phyloP scores from a whole-genome alignment of 306 rosid species.

The Leucaena leucocephala region DNA sequence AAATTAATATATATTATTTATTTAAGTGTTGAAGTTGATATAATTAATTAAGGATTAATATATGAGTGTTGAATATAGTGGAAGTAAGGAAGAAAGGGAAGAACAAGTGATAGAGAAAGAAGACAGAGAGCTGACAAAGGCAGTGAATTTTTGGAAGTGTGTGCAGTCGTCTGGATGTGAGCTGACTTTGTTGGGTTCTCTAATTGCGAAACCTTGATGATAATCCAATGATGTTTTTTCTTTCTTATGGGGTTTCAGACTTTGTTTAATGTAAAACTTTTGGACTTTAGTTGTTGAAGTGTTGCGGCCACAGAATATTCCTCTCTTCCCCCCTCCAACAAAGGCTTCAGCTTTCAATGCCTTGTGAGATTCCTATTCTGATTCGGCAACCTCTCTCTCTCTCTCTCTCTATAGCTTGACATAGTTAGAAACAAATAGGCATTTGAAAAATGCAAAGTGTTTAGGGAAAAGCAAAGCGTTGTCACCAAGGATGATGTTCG shows the following conservation, averaged over 20 bases:
- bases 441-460: slow-evolving; percentile 42
- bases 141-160: slow-evolving; percentile 92
- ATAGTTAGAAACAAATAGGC: slow-evolving; percentile 32
- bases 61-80: too few species aligned
- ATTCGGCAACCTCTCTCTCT: slow-evolving; percentile 29
- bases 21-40: background rate
- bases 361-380: slow-evolving; percentile 61
- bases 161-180: slow-evolving; percentile 82
- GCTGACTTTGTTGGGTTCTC: slow-evolving; percentile 80
- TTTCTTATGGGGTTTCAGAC: slow-evolving; percentile 51
- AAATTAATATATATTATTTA: background rate
- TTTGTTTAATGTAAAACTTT: slow-evolving; percentile 64
- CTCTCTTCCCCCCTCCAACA: slow-evolving; percentile 62
- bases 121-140: slow-evolving; percentile 78
- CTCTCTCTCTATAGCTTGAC: slow-evolving; percentile 39
- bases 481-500: slow-evolving; percentile 72
- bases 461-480: slow-evolving; percentile 76
- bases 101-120: slow-evolving; percentile 2
- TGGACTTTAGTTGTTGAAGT: slow-evolving; percentile 89
- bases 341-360: slow-evolving; percentile 85
- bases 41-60: too few species aligned
- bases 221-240: slow-evolving; percentile 78
- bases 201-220: slow-evolving; percentile 62
- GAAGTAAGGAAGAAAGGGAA: background rate
- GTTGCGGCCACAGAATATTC: slow-evolving; percentile 81